These are phyloP conservation scores for Eucalyptus cloeziana DNA, from an alignment of 345 rosid genomes.

Conservation along the genomic window DNA sequence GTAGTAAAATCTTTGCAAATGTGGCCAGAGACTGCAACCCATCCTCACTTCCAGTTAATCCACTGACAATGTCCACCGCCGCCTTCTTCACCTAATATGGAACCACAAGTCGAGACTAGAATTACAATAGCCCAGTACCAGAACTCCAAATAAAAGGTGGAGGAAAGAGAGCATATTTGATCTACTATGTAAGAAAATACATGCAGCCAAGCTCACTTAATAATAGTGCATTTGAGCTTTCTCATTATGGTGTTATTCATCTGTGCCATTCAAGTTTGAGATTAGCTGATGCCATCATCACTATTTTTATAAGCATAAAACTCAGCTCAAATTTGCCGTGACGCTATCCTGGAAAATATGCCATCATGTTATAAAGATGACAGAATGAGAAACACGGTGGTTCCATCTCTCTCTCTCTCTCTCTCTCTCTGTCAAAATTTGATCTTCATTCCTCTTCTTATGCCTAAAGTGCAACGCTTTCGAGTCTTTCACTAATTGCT, in stretches of 20 bases:
- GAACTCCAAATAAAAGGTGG: not conserved
- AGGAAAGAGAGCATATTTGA: not conserved
- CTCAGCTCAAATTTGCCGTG: not conserved
- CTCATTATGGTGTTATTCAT: not conserved
- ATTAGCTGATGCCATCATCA: not conserved
- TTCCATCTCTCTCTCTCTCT: not conserved
- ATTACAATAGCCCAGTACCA: not conserved
- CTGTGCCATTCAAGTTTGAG: not conserved
- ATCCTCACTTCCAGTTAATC: conserved; percentile 80
- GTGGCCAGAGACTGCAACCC: conserved; percentile 55
- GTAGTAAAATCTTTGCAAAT: conserved; percentile 35
- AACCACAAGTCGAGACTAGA: not conserved
- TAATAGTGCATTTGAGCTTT: not conserved
- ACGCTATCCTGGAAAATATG: not conserved
- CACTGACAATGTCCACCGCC: conserved; percentile 72
- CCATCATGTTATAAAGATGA: not conserved
- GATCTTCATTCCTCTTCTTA: not conserved
- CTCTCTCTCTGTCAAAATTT: not conserved
- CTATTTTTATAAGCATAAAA: not conserved
- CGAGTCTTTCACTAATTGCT: not conserved
- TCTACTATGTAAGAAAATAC: not conserved
- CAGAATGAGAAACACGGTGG: not conserved
- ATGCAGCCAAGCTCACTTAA: not conserved
- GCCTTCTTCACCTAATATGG: conserved; percentile 63
- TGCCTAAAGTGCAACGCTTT: not conserved